phyloP scores from a whole-genome alignment of 805 yeast species.

The Yamadazyma philogaea region DNA sequence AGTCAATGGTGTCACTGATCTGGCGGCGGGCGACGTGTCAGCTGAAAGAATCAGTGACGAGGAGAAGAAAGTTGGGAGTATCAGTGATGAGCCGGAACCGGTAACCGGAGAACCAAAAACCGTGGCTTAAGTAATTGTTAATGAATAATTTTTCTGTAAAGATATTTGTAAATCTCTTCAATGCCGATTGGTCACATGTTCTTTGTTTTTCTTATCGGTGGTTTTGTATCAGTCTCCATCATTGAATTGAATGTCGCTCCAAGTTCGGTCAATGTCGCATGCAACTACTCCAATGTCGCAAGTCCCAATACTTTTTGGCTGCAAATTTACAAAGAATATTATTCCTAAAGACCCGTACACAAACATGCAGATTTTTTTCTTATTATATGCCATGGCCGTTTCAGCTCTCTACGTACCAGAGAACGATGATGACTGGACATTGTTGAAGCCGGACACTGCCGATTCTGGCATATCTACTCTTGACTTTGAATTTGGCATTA shows the following conservation, averaged over 20 bases:
- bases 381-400: conserved; percentile 1
- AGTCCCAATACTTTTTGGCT: conserved; percentile 4
- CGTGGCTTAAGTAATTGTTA: no score
- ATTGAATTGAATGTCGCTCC: no score
- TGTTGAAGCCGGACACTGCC: conserved; percentile 22
- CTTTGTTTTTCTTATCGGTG: no score
- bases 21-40: background rate
- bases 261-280: no score
- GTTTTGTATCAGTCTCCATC: no score
- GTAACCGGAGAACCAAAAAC: background rate
- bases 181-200: no score
- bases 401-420: conserved; percentile 22
- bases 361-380: background rate
- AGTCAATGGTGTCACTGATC: background rate
- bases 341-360: background rate
- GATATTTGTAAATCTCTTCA: no score
- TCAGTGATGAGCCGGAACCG: background rate
- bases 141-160: no score
- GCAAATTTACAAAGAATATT: conserved; percentile 4
- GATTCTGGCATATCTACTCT: conserved; percentile 24
- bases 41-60: conserved; percentile 1
- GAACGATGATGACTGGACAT: conserved; percentile 36
- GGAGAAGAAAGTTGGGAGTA: conserved; percentile 2
- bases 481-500: conserved; percentile 35
- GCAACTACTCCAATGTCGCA: no score